phyloP scores from a whole-genome alignment of 306 rosid genomes.

The Carpinus viminea region DNA sequence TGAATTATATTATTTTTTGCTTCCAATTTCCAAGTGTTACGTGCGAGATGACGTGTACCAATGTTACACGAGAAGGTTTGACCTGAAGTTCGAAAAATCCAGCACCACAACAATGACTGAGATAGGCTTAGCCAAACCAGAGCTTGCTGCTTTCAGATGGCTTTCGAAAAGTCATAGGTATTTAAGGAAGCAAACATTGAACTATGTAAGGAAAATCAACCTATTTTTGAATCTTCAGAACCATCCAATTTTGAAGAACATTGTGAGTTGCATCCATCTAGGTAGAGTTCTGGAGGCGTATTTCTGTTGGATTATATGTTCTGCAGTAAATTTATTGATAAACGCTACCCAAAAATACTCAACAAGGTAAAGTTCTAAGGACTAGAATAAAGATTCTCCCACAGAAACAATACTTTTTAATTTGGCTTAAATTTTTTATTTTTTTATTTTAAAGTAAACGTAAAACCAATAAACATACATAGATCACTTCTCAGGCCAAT shows the following conservation, averaged over 20 bases:
- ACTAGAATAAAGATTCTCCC: too few relatives aligned
- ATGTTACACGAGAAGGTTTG: neutral
- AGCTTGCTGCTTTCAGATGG: neutral
- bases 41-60: neutral
- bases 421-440: too few relatives aligned
- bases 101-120: neutral
- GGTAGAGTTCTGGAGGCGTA: too few relatives aligned
- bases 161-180: neutral
- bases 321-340: neutral
- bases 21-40: neutral
- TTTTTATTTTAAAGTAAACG: too few relatives aligned
- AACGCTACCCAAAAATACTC: too few relatives aligned
- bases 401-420: too few relatives aligned
- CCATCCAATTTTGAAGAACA: neutral
- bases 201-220: neutral
- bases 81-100: neutral
- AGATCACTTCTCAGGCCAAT: too few relatives aligned
- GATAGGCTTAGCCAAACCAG: neutral
- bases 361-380: too few relatives aligned
- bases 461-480: too few relatives aligned
- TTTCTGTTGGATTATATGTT: neutral
- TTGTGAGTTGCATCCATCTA: too few relatives aligned
- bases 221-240: neutral
- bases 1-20: neutral
- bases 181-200: neutral